Evolutionary conservation across 139 green algal species (phyloP).

Genomic region (Gonium pectorale): DNA sequence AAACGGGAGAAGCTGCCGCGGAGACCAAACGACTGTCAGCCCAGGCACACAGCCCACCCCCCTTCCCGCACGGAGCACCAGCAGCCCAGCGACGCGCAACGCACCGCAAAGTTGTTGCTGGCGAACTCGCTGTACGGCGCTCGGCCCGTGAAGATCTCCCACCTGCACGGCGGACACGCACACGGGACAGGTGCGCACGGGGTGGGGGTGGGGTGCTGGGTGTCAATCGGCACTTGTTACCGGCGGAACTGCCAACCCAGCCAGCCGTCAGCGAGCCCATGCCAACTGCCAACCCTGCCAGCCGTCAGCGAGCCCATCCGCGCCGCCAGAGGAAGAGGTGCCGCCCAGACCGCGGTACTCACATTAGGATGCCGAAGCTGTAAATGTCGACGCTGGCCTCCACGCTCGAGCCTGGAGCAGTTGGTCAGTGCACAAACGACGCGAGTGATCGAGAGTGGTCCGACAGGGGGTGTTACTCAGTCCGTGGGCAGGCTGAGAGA

Average conservation of each 20-base stretch:
- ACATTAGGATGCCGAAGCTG: constrained; percentile 24
- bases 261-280: not conserved
- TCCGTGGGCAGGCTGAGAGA: not conserved
- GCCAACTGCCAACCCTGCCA: not conserved
- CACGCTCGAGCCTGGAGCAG: not conserved
- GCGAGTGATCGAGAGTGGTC: not conserved
- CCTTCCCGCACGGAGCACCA: too few relatives aligned
- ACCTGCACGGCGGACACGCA: not conserved
- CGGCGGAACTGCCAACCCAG: not conserved
- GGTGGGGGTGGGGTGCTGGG: not conserved
- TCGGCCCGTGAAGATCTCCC: constrained; percentile 23
- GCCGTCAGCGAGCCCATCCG: not conserved
- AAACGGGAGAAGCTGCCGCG: too few relatives aligned
- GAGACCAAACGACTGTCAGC: too few relatives aligned
- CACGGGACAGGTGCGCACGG: too few relatives aligned
- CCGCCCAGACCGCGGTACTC: not conserved
- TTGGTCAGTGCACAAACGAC: not conserved
- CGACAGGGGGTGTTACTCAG: not conserved
- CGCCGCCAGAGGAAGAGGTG: too few relatives aligned
- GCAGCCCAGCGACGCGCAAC: not conserved
- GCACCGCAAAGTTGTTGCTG: not conserved
- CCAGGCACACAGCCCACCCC: too few relatives aligned
- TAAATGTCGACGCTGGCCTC: constrained; percentile 15
- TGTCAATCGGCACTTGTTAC: not conserved
- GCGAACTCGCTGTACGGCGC: constrained; percentile 24